Base-by-base conservation (phyloP, 352 stramenopile species). In the Globisporangium acanthophoron region DNA sequence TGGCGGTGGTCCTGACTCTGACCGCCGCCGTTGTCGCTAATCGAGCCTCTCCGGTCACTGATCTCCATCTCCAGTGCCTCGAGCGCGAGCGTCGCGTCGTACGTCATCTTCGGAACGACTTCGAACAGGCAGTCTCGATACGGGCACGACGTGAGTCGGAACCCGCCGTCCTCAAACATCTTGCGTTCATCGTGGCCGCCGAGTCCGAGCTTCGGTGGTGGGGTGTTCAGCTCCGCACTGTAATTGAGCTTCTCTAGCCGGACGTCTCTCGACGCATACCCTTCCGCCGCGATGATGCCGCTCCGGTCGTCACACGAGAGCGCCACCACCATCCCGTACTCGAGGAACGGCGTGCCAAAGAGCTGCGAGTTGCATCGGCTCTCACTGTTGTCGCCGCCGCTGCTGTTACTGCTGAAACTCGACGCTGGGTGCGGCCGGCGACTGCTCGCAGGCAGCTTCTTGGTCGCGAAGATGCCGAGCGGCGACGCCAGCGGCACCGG, bases 61-160 rank as follows among this genome's bases (percentile, higher is more conserved):
- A 58, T 57, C 31, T 47, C 29, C 16, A 33, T 41, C n/a, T 57
- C 49, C 8, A 66, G 59, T 21, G 67, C 68, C 18, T 78, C 62
- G 3, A 85, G 59, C 7, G 67, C 67, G 40, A 77, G 65, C 0
- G 78, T 88, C 3, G 80, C 73, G 41, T 91, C 80, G 20, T 88
- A 91, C 20, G 64, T 84, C 80, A 89, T 88, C 50, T 87, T 87
- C 3, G 80, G 80, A 9, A 90, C 69, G 24, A 90, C 61, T 52
- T 88, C 78, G 37, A 91, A 91, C 52, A 89, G 54, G 21, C 81
- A 89, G 54, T 91, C 78, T 31, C 71, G 73, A 56, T 78, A 88
- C 16, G 78, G 66, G 52, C 81, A 86, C 46, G 56, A 58, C n/a
- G 85, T 53, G 24, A 82, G 57, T 7, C 71, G 61, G 29, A 79